phyloP scores from a whole-genome alignment of 345 rosid genomes.

The Populus euphratica region DNA sequence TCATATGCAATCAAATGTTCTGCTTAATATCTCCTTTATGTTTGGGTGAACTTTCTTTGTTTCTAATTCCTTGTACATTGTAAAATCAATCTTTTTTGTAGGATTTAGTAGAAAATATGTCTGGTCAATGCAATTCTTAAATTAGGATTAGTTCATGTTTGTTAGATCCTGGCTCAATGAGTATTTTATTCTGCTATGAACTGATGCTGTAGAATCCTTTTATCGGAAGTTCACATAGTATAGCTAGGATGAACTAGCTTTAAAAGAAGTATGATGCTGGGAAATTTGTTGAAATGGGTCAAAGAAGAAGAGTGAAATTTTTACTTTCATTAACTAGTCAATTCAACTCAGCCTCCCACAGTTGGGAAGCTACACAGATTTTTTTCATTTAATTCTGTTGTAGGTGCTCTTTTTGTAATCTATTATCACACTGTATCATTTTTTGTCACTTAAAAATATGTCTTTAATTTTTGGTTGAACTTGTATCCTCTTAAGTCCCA shows the following conservation, averaged over 20 bases:
- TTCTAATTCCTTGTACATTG: background rate
- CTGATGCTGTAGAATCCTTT: background rate
- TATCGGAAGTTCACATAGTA: background rate
- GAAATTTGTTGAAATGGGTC: background rate
- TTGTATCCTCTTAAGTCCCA: background rate
- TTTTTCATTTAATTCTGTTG: background rate
- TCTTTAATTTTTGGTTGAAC: background rate
- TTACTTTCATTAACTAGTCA: background rate
- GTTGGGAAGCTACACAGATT: background rate
- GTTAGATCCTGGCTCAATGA: background rate
- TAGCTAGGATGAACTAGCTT: constrained; percentile 1
- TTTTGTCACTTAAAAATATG: background rate
- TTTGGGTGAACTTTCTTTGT: background rate
- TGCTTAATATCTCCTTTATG: background rate
- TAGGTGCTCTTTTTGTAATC: background rate
- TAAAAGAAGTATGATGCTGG: background rate
- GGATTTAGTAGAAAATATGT: background rate
- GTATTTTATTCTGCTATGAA: background rate
- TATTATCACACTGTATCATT: background rate
- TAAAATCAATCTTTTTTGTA: background rate
- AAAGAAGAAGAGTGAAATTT: background rate
- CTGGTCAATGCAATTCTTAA: background rate
- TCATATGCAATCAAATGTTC: background rate
- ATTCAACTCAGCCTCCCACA: background rate
- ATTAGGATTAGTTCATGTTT: background rate